These are phyloP conservation scores for Piromyces sp. DNA, from an alignment of 192 early-diverging fungal genomes.

Conservation along the genomic window DNA sequence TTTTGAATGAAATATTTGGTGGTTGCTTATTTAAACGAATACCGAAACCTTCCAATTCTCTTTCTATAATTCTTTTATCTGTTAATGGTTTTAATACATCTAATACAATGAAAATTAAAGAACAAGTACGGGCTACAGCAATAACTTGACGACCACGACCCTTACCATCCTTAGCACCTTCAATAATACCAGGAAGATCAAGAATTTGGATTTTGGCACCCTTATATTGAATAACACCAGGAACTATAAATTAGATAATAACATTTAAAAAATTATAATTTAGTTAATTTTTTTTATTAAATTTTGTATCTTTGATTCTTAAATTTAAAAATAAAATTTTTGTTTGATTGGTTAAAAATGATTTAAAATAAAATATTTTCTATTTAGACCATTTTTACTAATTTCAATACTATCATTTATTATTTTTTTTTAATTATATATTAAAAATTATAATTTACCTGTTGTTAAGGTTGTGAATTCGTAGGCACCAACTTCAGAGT, in stretches of 20 bases:
- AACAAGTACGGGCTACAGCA: constrained; percentile 92
- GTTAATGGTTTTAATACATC: constrained; percentile 94
- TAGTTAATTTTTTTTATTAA: no score
- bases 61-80: constrained; percentile 87
- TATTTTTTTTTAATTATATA: no score
- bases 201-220: constrained; percentile 98
- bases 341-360: no score
- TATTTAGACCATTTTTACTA: no score
- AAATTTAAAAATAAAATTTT: no score
- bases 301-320: no score
- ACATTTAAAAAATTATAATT: no score
- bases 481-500: constrained; percentile 83
- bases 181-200: constrained; percentile 94
- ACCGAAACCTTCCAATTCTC: constrained; percentile 91
- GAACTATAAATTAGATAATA: no score
- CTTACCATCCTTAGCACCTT: constrained; percentile 97
- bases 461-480: constrained; percentile 99
- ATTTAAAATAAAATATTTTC: no score
- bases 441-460: neutral
- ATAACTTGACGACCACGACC: constrained; percentile 96
- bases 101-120: constrained; percentile 86
- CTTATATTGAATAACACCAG: constrained; percentile 56
- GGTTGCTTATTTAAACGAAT: constrained; percentile 94
- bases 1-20: constrained; percentile 84
- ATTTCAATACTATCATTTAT: no score